Percentiles rank a stretch among this genome's conserved stretches.
Evolutionary conservation across 192 early-diverging fungal genomes (phyloP).

Genomic region (Coemansia sp.): DNA sequence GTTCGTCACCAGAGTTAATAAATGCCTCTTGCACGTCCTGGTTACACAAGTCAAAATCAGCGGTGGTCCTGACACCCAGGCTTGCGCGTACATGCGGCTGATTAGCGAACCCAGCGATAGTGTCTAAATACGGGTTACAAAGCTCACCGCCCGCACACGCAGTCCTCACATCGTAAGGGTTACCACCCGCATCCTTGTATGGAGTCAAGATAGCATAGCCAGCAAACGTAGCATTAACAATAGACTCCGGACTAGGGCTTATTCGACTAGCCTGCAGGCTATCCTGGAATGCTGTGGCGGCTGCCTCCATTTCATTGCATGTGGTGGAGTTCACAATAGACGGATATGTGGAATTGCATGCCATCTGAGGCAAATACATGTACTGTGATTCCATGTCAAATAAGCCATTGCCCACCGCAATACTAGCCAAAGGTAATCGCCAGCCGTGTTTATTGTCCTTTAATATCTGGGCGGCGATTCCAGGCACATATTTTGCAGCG

Average conservation of each 20-base stretch:
- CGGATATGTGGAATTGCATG: conserved; percentile 69
- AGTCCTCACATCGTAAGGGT: conserved; percentile 90
- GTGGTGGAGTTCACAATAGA: conserved; percentile 68
- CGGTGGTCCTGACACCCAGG: conserved; percentile 64
- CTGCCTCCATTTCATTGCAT: conserved; percentile 66
- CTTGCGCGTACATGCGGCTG: conserved; percentile 58
- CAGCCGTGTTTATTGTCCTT: background rate
- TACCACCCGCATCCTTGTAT: conserved; percentile 50
- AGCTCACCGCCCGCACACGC: conserved; percentile 72
- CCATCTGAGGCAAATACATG: conserved; percentile 74
- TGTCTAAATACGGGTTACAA: conserved; percentile 75
- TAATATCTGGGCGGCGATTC: conserved; percentile 70
- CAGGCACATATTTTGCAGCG: conserved; percentile 91
- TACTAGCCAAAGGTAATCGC: conserved; percentile 65
- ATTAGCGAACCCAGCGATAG: conserved; percentile 77
- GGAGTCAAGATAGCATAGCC: background rate
- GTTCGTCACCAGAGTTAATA: conserved; percentile 62
- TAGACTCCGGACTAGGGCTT: conserved; percentile 1
- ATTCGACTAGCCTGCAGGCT: background rate
- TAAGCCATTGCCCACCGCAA: conserved; percentile 89
- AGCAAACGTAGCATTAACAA: conserved; percentile 38
- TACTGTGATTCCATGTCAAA: conserved; percentile 81
- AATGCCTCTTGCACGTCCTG: conserved; percentile 76
- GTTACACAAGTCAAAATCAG: conserved; percentile 76
- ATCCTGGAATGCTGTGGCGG: conserved; percentile 1